Conservation (phyloP, 805 yeast species). For the Vanderwaltozyma yarrowii region DNA sequence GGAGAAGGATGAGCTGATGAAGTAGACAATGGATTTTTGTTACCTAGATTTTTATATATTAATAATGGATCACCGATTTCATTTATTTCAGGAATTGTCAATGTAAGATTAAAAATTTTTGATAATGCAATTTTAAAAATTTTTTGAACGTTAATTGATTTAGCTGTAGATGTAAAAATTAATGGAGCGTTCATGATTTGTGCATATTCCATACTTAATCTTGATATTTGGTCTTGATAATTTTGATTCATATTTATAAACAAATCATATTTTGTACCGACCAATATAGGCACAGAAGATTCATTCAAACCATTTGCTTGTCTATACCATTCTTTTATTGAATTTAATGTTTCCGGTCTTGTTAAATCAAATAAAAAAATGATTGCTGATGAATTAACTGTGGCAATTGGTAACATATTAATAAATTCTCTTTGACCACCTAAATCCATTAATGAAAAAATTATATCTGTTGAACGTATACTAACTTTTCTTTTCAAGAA, state of each 20-base stretch:
- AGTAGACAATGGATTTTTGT: constrained; percentile 2
- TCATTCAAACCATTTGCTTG: constrained; percentile 84
- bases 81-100: constrained; percentile 74
- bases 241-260: constrained; percentile 69
- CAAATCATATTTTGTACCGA: constrained; percentile 89
- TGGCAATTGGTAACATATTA: constrained; percentile 88
- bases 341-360: constrained; percentile 71
- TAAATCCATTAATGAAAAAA: constrained; percentile 88
- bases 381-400: constrained; percentile 86
- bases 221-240: constrained; percentile 78
- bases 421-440: constrained; percentile 95
- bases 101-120: constrained; percentile 77
- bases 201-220: constrained; percentile 75
- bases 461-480: constrained; percentile 75
- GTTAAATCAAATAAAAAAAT: constrained; percentile 86
- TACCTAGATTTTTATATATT: constrained; percentile 40
- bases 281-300: constrained; percentile 81
- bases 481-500: constrained; percentile 85
- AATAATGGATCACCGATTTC: constrained; percentile 88
- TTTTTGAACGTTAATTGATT: constrained; percentile 86
- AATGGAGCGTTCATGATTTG: constrained; percentile 79
- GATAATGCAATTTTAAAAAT: constrained; percentile 85
- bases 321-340: constrained; percentile 91
- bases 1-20: not conserved
- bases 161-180: constrained; percentile 83